These are phyloP conservation scores for Xenoacremonium recifei DNA, from an alignment of 2,329 filamentous ascomycete species.

Conservation along the genomic window DNA sequence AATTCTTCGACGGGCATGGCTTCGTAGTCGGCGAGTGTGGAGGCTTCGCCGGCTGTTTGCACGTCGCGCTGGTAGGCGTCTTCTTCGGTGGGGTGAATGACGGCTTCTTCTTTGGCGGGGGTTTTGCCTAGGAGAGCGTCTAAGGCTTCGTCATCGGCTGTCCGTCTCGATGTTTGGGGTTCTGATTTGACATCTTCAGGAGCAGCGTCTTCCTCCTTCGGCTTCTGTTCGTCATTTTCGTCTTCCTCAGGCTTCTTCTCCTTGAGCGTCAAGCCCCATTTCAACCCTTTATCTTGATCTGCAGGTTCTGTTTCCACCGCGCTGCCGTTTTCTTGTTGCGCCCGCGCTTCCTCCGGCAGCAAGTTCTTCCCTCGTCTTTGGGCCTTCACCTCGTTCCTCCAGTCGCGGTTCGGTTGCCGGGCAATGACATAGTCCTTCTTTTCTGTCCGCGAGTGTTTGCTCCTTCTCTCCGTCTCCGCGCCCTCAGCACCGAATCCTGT, in stretches of 20 bases:
- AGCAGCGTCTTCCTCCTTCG: conserved; percentile 4
- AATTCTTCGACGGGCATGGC: conserved; percentile 93
- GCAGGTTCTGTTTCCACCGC: conserved; percentile 34
- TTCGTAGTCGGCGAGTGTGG: conserved; percentile 81
- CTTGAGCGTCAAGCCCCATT: conserved; percentile 50
- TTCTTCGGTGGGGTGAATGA: conserved; percentile 59
- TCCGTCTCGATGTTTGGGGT: conserved; percentile 11
- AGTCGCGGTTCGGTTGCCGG: conserved; percentile 59
- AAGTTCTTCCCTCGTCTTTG: conserved; percentile 51
- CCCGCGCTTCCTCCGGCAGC: conserved; percentile 55
- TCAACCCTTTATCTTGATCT: conserved; percentile 54
- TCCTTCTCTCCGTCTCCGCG: conserved; percentile 39
- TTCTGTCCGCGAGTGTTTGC: conserved; percentile 20
- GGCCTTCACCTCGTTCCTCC: conserved; percentile 54
- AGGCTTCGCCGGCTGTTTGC: conserved; percentile 67
- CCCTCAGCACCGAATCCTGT: conserved; percentile 49
- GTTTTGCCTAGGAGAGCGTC: conserved; percentile 63
- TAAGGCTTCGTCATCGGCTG: conserved; percentile 56
- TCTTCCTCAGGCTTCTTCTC: conserved; percentile 57
- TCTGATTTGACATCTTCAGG: conserved; percentile 6
- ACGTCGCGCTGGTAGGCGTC: conserved; percentile 72
- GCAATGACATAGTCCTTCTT: conserved; percentile 54
- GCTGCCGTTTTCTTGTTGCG: conserved; percentile 36
- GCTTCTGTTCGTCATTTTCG: conserved; percentile 22
- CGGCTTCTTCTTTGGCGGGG: conserved; percentile 40